Conservation (phyloP, 2,329 filamentous ascomycete genomes). For the Sporothrix variecibatus region DNA sequence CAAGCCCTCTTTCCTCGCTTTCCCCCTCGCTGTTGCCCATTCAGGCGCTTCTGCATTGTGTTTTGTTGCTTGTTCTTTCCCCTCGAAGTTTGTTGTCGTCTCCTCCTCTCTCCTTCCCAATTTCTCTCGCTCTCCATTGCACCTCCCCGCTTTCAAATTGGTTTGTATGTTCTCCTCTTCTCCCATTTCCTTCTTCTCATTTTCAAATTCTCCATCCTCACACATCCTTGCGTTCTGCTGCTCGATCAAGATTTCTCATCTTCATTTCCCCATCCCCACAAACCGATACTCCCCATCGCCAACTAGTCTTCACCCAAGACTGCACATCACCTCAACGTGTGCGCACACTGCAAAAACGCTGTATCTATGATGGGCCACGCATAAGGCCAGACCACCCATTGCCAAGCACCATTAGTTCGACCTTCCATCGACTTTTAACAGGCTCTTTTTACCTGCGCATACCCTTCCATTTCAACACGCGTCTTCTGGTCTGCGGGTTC, state of each 20-base stretch:
- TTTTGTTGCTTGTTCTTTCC: neutral
- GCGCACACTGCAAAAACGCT: neutral
- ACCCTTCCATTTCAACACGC: neutral
- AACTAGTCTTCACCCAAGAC: neutral
- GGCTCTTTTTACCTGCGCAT: neutral
- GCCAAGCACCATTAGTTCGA: neutral
- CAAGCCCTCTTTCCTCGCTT: constrained; percentile 9
- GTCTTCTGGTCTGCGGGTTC: neutral
- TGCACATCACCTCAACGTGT: neutral
- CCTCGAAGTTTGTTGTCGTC: neutral
- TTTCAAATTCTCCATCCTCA: neutral
- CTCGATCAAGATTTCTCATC: neutral
- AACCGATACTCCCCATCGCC: neutral
- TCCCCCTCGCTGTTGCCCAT: neutral
- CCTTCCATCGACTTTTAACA: neutral
- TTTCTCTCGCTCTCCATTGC: neutral
- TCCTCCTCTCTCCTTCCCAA: neutral
- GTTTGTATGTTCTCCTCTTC: neutral
- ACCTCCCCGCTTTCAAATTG: neutral
- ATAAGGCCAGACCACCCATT: constrained; percentile 16
- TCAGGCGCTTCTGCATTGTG: neutral
- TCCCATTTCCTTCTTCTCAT: neutral
- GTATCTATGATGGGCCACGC: constrained; percentile 14
- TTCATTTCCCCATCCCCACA: neutral
- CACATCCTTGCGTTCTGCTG: neutral